Base-by-base conservation (phyloP, 108 stramenopile species). In the Skeletonema tropicum region DNA sequence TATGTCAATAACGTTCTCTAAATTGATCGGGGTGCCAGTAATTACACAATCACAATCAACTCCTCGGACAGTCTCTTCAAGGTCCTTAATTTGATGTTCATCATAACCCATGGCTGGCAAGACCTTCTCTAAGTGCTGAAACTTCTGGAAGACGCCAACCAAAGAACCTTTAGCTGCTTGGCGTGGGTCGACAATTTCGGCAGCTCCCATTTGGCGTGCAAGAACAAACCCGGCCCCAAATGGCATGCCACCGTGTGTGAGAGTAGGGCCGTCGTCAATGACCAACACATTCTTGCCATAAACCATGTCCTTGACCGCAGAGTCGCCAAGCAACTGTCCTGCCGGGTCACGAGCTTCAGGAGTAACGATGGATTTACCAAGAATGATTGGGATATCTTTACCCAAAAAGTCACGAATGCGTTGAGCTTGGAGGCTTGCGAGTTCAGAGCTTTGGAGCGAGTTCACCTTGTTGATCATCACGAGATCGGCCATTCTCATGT, bases 41-140 rank as follows among this genome's bases (percentile, higher is more conserved):
- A 86, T 57, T 9, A 86, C 57, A 52, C 73, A 69, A 52, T 86
- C 85, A 61, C 82, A 83, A 32, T 83, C 79, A 38, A 70, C 70
- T 35, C 63, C 82, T 31, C 75, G 48, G 2, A 86, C 74, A 52
- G 82, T 86, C 21, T 66, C 82, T 36, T 80, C 64, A 0, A 86
- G 42, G 39, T 86, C 85, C 19, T 64, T 38, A 30, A 86, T 71
- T 60, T 86, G 85, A 15, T 68, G 55, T 41, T 77, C 75, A 60
- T 75, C 82, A 68, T 86, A 86, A 15, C 85, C 85, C 85, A 86
- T 86, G 14, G 85, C 85, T n/a, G 85, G 85, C 29, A 86, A 60
- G 15, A 75, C 69, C 10, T 61, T 49, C n/a, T 80, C 70, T 35
- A 86, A 68, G 52, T 86, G 85, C 23, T 64, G 48, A 55, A 83